These are phyloP conservation scores for Kwoniella shivajii DNA, from an alignment of 1,284 basidiomycete species.

Conservation along the genomic window DNA sequence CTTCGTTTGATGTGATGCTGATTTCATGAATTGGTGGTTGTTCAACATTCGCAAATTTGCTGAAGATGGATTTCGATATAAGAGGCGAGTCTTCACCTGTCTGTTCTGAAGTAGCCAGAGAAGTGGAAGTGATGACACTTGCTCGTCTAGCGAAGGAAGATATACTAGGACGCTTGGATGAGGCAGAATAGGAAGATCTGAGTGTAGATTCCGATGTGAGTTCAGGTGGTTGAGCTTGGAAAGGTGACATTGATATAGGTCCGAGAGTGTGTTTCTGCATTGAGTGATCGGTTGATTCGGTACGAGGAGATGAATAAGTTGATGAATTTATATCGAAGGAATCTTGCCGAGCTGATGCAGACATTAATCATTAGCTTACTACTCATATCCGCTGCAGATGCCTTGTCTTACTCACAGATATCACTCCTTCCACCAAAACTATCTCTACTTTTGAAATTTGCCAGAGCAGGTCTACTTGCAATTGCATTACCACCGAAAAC, in stretches of 20 bases:
- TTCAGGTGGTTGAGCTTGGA: conserved; percentile 13
- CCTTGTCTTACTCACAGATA: conserved; percentile 13
- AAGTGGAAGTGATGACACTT: conserved; percentile 8
- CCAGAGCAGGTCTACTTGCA: conserved; percentile 1
- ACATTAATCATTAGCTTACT: background rate
- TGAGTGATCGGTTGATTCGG: conserved; percentile 8
- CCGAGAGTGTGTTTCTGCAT: conserved; percentile 13
- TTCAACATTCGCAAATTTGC: conserved; percentile 10
- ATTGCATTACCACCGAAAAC: conserved; percentile 7
- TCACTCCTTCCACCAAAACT: conserved; percentile 10
- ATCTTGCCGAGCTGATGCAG: conserved; percentile 14
- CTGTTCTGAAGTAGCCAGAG: conserved; percentile 2
- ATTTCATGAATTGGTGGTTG: background rate
- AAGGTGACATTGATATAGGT: conserved; percentile 10
- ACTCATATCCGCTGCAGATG: background rate
- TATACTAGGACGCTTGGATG: conserved; percentile 8
- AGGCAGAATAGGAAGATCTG: conserved; percentile 3
- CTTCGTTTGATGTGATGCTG: background rate
- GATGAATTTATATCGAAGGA: conserved; percentile 12
- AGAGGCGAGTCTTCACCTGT: background rate
- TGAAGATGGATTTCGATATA: conserved; percentile 3
- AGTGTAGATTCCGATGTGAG: conserved; percentile 13
- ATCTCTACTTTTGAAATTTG: conserved; percentile 14
- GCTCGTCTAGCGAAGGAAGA: conserved; percentile 14
- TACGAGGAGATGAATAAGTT: conserved; percentile 8